These are phyloP conservation scores for Rhodotorula paludigena DNA, from an alignment of 768 basidiomycete genomes.

Conservation along the genomic window DNA sequence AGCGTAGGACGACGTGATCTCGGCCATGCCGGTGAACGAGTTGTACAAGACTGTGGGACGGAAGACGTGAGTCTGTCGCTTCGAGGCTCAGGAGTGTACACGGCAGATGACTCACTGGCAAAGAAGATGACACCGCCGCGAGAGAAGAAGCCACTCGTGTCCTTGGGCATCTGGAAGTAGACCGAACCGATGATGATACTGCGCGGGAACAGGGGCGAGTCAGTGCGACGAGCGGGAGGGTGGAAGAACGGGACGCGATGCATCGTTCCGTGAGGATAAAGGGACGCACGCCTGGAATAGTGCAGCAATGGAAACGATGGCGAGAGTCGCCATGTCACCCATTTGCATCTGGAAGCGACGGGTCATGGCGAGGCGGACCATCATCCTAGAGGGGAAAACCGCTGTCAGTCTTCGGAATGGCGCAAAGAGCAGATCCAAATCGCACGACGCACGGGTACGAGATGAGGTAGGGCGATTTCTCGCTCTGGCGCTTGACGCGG, in stretches of 20 bases:
- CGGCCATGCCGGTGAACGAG: slow-evolving; percentile 50
- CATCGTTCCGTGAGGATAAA: background rate
- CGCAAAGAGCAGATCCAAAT: too few species aligned
- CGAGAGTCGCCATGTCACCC: slow-evolving; percentile 48
- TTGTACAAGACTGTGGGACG: slow-evolving; percentile 43
- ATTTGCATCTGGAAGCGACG: slow-evolving; percentile 53
- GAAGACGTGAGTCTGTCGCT: slow-evolving; percentile 4
- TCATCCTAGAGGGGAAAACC: slow-evolving; percentile 48
- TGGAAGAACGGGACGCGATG: background rate
- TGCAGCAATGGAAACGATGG: slow-evolving; percentile 35
- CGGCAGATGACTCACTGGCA: slow-evolving; percentile 46
- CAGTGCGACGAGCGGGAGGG: background rate
- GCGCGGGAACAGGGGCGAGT: background rate
- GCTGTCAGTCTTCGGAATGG: slow-evolving; percentile 25
- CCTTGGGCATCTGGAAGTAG: slow-evolving; percentile 58
- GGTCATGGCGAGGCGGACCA: slow-evolving; percentile 52
- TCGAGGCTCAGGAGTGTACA: background rate
- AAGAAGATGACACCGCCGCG: slow-evolving; percentile 74
- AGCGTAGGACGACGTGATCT: slow-evolving; percentile 44
- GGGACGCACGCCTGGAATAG: slow-evolving; percentile 9
- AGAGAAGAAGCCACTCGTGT: slow-evolving; percentile 64
- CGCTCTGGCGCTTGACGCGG: slow-evolving; percentile 47
- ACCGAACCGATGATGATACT: slow-evolving; percentile 55
- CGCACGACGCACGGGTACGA: slow-evolving; percentile 51
- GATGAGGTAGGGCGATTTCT: slow-evolving; percentile 52